These are phyloP conservation scores for Diaporthe sp. DNA, from an alignment of 2,329 filamentous ascomycete species.

Conservation along the genomic window DNA sequence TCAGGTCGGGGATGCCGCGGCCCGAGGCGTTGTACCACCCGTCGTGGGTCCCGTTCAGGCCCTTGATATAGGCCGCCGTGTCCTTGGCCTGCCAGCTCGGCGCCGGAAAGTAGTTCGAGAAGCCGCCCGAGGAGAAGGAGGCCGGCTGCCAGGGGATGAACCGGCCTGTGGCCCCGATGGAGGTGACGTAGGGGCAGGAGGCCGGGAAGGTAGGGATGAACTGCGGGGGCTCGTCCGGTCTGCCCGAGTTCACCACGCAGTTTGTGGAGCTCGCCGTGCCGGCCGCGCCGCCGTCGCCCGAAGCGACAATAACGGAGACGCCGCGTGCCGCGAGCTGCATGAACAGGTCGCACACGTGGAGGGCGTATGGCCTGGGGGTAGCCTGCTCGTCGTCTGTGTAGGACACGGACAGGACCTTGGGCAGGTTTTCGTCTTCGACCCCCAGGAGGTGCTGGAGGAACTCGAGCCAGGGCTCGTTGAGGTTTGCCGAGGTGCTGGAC, in stretches of 20 bases:
- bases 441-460: slow-evolving; percentile 30
- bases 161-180: slow-evolving; percentile 44
- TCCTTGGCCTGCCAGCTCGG: slow-evolving; percentile 57
- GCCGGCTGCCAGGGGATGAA: slow-evolving; percentile 36
- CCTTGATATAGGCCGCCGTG: slow-evolving; percentile 39
- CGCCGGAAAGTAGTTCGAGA: slow-evolving; percentile 60
- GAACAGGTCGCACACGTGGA: slow-evolving; percentile 64
- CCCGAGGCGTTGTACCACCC: slow-evolving; percentile 44
- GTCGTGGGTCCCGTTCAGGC: slow-evolving; percentile 57
- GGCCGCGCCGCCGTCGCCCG: slow-evolving; percentile 59
- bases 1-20: slow-evolving; percentile 46
- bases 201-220: slow-evolving; percentile 65
- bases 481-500: slow-evolving; percentile 1
- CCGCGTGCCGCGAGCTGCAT: slow-evolving; percentile 67
- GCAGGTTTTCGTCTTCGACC: slow-evolving; percentile 53
- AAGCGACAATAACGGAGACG: slow-evolving; percentile 61
- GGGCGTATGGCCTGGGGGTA: slow-evolving; percentile 68
- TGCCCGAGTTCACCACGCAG: slow-evolving; percentile 51
- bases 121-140: slow-evolving; percentile 53
- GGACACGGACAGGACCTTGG: slow-evolving; percentile 69
- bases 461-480: slow-evolving; percentile 33
- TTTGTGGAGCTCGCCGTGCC: slow-evolving; percentile 52
- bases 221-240: slow-evolving; percentile 50
- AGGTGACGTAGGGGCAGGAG: slow-evolving; percentile 60
- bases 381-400: slow-evolving; percentile 68